Percentiles rank a stretch among this genome's conserved stretches.
phyloP scores from a whole-genome alignment of 768 basidiomycete species.

The Psilocybe tampanensis region DNA sequence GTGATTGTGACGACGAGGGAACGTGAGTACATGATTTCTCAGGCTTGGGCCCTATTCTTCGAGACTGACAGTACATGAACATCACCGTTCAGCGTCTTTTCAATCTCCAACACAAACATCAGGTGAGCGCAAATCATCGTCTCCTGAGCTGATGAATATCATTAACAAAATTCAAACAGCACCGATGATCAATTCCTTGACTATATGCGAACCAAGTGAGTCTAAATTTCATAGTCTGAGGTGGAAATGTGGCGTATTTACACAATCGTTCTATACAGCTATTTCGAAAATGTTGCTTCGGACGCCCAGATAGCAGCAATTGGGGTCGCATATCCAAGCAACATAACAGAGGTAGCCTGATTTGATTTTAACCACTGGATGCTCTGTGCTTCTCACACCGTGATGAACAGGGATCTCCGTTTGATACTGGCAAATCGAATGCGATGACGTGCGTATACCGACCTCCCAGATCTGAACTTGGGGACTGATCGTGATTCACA shows the following conservation, averaged over 20 bases:
- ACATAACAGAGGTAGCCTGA: constrained; percentile 14
- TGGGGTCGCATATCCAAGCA: constrained; percentile 18
- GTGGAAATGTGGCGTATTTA: no score
- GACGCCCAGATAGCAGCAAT: constrained; percentile 12
- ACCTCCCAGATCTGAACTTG: not conserved
- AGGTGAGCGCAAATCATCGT: constrained; percentile 16
- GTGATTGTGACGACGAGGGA: constrained; percentile 42
- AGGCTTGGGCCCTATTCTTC: not conserved
- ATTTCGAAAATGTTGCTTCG: constrained; percentile 4
- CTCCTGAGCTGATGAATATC: not conserved
- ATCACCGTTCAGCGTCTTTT: constrained; percentile 15
- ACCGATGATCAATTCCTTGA: constrained; percentile 20
- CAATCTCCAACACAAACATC: constrained; percentile 19
- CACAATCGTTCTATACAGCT: constrained; percentile 6
- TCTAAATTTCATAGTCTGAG: no score
- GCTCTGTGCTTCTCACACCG: no score
- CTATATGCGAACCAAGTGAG: constrained; percentile 18
- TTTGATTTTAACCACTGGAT: no score
- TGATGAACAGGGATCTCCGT: constrained; percentile 19
- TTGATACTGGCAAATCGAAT: constrained; percentile 20
- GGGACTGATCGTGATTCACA: constrained; percentile 1
- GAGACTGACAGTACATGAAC: not conserved
- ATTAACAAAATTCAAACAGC: constrained; percentile 2
- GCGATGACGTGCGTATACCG: constrained; percentile 15
- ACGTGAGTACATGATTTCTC: constrained; percentile 28